phyloP scores from a whole-genome alignment of 257 asterid genomes.

The Lycium barbarum region DNA sequence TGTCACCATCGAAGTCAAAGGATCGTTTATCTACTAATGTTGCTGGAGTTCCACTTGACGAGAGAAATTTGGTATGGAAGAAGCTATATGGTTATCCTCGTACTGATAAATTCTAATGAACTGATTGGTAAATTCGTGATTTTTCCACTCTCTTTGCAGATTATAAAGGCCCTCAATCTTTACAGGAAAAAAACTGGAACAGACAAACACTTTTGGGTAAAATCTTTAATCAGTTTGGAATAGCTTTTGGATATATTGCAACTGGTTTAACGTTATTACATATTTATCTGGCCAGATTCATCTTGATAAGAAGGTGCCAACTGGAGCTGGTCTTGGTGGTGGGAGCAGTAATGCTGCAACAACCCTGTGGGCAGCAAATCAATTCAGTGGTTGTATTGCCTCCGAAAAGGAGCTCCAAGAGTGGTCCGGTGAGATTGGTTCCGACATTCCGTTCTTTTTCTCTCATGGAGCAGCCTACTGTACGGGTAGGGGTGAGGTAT shows the following conservation, averaged over 20 bases:
- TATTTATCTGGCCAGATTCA: slow-evolving; percentile 59
- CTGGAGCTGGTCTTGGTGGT: slow-evolving; percentile 99
- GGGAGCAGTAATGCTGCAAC: slow-evolving; percentile 99
- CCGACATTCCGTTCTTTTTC: slow-evolving; percentile 95
- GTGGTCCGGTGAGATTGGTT: slow-evolving; percentile 97
- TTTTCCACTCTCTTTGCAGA: slow-evolving; percentile 59
- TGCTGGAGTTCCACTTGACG: slow-evolving; percentile 86
- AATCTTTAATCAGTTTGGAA: background rate
- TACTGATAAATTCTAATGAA: background rate
- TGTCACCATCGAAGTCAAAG: slow-evolving; percentile 78
- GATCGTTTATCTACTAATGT: slow-evolving; percentile 83
- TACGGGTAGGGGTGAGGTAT: slow-evolving; percentile 95
- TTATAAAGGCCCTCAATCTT: slow-evolving; percentile 94
- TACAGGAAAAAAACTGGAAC: slow-evolving; percentile 87
- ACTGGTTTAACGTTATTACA: slow-evolving; percentile 22
- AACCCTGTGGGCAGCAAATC: slow-evolving; percentile 99
- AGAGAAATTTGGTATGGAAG: slow-evolving; percentile 67
- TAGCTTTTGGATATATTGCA: slow-evolving; percentile 11
- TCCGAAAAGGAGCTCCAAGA: slow-evolving; percentile 89
- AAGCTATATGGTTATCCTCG: background rate
- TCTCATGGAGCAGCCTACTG: slow-evolving; percentile 97
- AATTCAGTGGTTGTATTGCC: slow-evolving; percentile 82
- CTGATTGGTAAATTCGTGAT: background rate
- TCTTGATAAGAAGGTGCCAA: slow-evolving; percentile 94
- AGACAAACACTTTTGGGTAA: slow-evolving; percentile 85